A percentile compares a stretch with the other conserved stretches of the same genome.
phyloP scores from a whole-genome alignment of 352 stramenopile genomes.

The Pythium brassicae region DNA sequence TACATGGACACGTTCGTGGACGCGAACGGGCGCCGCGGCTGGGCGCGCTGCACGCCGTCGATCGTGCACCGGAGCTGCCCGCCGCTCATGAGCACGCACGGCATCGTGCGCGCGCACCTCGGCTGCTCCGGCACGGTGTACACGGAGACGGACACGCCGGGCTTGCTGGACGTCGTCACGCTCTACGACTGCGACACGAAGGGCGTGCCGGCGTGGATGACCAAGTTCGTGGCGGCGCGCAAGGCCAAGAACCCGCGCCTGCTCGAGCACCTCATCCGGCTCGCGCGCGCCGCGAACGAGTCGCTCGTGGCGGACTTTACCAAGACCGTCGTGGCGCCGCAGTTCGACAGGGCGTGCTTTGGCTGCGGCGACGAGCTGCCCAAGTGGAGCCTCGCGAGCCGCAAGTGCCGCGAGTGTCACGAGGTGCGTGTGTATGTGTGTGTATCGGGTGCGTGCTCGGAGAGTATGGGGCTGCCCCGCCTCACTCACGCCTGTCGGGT shows the following conservation, averaged over 20 bases:
- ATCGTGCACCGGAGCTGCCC: conserved; percentile 61
- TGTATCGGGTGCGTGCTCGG: no score
- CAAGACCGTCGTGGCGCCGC: conserved; percentile 16
- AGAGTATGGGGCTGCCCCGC: no score
- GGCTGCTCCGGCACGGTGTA: conserved; percentile 60
- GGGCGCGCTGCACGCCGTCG: conserved; percentile 60
- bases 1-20: conserved; percentile 66
- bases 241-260: conserved; percentile 60
- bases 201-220: conserved; percentile 58
- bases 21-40: conserved; percentile 46
- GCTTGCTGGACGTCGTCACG: conserved; percentile 47
- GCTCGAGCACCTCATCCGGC: conserved; percentile 57
- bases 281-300: conserved; percentile 47
- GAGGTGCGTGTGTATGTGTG: conserved; percentile 27
- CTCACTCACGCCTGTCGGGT: no score
- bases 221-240: conserved; percentile 45
- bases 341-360: conserved; percentile 32
- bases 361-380: conserved; percentile 43
- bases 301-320: conserved; percentile 38
- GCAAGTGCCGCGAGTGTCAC: conserved; percentile 56
- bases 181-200: conserved; percentile 63
- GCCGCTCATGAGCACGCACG: conserved; percentile 41
- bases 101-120: conserved; percentile 48
- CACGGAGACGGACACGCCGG: conserved; percentile 45
- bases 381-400: conserved; percentile 32